Percentiles rank a stretch among this genome's conserved stretches.
Evolutionary conservation across 179 eudicot species (phyloP).

Genomic region (Silene coronaria): DNA sequence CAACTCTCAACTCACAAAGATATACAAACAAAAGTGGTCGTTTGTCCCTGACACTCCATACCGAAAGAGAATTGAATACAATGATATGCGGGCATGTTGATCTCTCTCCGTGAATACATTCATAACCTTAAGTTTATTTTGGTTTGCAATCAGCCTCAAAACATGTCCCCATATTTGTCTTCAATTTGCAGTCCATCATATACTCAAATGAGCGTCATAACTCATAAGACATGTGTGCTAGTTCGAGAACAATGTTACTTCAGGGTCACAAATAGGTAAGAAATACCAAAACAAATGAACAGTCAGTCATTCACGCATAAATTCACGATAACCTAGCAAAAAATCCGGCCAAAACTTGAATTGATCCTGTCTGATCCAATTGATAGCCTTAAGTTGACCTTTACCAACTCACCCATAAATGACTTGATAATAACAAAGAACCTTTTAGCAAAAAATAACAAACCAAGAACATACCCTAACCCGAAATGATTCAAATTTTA

Average conservation of each 20-base stretch:
- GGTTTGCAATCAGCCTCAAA: not conserved
- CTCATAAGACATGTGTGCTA: not conserved
- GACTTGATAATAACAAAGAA: not conserved
- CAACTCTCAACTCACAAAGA: not conserved
- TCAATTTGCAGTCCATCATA: not conserved
- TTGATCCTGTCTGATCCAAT: not conserved
- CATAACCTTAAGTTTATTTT: not conserved
- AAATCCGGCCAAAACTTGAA: not conserved
- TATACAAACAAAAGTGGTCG: not conserved
- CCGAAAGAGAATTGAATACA: too few relatives aligned
- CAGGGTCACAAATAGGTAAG: not conserved
- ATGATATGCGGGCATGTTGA: not conserved
- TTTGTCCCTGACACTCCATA: too few relatives aligned
- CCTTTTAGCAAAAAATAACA: too few relatives aligned
- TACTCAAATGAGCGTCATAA: not conserved
- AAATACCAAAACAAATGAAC: not conserved
- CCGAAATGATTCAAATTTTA: not conserved
- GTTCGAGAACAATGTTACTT: not conserved
- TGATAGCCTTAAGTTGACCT: not conserved
- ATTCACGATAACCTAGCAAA: not conserved
- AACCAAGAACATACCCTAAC: not conserved
- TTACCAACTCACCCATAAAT: not conserved
- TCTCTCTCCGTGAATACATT: not conserved
- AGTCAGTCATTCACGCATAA: not conserved
- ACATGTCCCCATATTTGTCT: not conserved